Evolutionary conservation across 2,329 filamentous ascomycete genomes (phyloP).

Genomic region (Alternaria triticina): DNA sequence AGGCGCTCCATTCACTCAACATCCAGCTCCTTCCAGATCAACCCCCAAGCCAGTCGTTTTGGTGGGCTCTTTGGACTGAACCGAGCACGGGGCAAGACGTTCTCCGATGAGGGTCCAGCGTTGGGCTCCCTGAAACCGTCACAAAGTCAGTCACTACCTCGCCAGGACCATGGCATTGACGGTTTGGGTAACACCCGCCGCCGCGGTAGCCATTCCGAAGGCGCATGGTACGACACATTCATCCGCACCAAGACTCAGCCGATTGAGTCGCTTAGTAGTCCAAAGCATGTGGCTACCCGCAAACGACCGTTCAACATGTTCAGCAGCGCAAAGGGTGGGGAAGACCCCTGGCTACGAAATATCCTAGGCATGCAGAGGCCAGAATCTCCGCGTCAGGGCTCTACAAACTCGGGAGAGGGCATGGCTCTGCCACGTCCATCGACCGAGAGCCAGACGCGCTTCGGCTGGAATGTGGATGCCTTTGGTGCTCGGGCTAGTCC

Average conservation of each 20-base stretch:
- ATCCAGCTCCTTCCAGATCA: conserved; percentile 57
- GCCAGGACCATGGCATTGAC: conserved; percentile 59
- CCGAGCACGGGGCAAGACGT: conserved; percentile 66
- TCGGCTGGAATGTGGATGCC: conserved; percentile 46
- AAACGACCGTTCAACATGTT: conserved; percentile 59
- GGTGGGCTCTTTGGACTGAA: conserved; percentile 66
- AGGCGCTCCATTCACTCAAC: conserved; percentile 54
- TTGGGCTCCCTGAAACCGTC: conserved; percentile 72
- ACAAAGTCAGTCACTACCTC: conserved; percentile 80
- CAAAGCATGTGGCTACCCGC: conserved; percentile 48
- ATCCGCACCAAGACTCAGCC: conserved; percentile 49
- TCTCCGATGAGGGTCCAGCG: conserved; percentile 66
- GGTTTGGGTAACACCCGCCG: conserved; percentile 58
- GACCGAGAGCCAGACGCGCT: conserved; percentile 47
- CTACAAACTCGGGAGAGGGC: conserved; percentile 64
- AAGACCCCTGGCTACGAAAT: conserved; percentile 57
- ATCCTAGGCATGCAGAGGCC: conserved; percentile 48
- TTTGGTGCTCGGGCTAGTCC: conserved; percentile 52
- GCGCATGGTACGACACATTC: conserved; percentile 62
- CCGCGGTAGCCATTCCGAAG: conserved; percentile 61
- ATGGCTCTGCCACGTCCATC: conserved; percentile 47
- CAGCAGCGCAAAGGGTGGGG: conserved; percentile 58
- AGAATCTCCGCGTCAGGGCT: conserved; percentile 67
- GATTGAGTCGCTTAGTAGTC: conserved; percentile 39
- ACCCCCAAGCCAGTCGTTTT: conserved; percentile 59